A percentile compares a stretch with the other conserved stretches of the same genome.
These are phyloP conservation scores for Epichloe typhina DNA, from an alignment of 2,329 filamentous ascomycete genomes.

Conservation along the genomic window DNA sequence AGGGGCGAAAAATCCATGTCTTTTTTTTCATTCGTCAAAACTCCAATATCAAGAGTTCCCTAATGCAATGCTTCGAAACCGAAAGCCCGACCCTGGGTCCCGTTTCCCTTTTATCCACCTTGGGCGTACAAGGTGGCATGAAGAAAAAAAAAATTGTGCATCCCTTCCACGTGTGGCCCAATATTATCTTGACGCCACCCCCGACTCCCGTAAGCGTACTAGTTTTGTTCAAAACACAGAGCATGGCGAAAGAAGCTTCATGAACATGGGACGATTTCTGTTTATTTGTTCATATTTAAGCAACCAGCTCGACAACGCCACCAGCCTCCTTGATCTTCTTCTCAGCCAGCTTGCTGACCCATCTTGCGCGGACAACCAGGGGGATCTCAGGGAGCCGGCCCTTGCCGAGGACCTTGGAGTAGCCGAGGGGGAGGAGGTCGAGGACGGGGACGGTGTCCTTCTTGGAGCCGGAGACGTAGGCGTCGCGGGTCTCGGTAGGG, in stretches of 20 bases:
- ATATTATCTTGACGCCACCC: neutral
- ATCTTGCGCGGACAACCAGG: conserved; percentile 86
- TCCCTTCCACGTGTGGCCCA: neutral
- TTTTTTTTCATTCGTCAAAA: conserved; percentile 25
- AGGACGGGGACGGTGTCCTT: conserved; percentile 92
- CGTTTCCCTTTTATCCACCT: conserved; percentile 6
- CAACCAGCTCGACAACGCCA: conserved; percentile 90
- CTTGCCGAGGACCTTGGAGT: conserved; percentile 98
- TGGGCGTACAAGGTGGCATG: conserved; percentile 7
- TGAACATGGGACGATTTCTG: neutral
- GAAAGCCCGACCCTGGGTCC: conserved; percentile 19
- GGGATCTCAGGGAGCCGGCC: conserved; percentile 88
- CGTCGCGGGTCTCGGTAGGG: conserved; percentile 81
- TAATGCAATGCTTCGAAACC: conserved; percentile 29
- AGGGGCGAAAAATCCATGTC: conserved; percentile 21
- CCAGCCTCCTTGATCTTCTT: conserved; percentile 98
- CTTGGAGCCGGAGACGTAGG: conserved; percentile 70
- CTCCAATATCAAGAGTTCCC: conserved; percentile 24
- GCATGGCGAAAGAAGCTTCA: neutral
- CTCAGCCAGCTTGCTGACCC: conserved; percentile 93
- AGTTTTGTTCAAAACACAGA: neutral
- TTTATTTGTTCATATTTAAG: conserved; percentile 34
- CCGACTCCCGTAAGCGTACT: conserved; percentile 4
- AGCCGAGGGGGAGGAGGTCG: conserved; percentile 89
- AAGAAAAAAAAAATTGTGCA: neutral